phyloP scores from a whole-genome alignment of 2,329 filamentous ascomycete genomes.

The Rhinocladiella mackenziei region DNA sequence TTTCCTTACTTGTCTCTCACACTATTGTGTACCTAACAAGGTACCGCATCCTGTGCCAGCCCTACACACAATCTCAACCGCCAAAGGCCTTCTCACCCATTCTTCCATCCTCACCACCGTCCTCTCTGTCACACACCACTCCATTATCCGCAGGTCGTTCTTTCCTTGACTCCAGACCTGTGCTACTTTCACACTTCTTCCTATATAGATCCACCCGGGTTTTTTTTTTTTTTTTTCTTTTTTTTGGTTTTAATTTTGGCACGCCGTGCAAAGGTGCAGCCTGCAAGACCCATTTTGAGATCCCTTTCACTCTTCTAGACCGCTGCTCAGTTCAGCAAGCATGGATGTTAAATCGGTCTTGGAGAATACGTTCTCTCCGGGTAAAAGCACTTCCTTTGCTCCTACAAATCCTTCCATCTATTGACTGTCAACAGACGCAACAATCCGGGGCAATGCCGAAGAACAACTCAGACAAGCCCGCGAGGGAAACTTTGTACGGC shows the following conservation, averaged over 20 bases:
- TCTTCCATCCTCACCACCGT: slow-evolving; percentile 12
- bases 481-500: slow-evolving; percentile 87
- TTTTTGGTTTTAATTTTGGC: too few species aligned
- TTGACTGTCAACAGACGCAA: slow-evolving; percentile 64
- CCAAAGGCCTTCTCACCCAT: slow-evolving; percentile 5
- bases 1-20: too few species aligned
- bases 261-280: background rate
- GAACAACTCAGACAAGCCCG: slow-evolving; percentile 89
- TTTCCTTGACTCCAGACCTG: slow-evolving; percentile 28
- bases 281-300: slow-evolving; percentile 1
- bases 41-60: too few species aligned
- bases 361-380: slow-evolving; percentile 90
- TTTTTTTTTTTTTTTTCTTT: slow-evolving; percentile 20
- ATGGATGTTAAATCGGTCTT: slow-evolving; percentile 99
- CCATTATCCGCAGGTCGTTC: slow-evolving; percentile 20
- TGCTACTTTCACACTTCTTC: slow-evolving; percentile 6
- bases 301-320: slow-evolving; percentile 22
- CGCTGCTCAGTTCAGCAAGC: slow-evolving; percentile 42
- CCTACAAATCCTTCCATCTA: slow-evolving; percentile 33
- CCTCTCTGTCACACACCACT: slow-evolving; percentile 3
- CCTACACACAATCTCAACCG: slow-evolving; percentile 1
- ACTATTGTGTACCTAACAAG: background rate
- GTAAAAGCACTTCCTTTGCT: slow-evolving; percentile 52
- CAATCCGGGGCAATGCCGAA: slow-evolving; percentile 84
- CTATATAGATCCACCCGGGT: too few species aligned